phyloP scores from a whole-genome alignment of 1,139 yeast species.

The Yamadazyma triangularis region DNA sequence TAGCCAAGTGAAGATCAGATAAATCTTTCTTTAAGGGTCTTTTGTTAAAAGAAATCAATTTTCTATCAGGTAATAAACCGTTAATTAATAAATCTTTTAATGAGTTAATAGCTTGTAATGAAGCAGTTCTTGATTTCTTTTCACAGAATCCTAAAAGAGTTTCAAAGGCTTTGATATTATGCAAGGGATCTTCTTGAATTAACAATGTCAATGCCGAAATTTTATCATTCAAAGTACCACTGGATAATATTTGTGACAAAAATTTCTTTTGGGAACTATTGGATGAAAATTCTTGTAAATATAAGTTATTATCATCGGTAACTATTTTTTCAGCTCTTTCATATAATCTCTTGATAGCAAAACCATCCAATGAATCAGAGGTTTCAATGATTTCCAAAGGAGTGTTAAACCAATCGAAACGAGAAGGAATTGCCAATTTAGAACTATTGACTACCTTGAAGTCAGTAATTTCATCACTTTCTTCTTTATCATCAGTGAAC shows the following conservation, averaged over 20 bases:
- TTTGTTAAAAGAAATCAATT: conserved; percentile 73
- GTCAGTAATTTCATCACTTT: conserved; percentile 43
- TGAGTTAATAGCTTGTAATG: conserved; percentile 86
- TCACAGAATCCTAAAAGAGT: conserved; percentile 73
- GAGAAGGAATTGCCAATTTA: conserved; percentile 56
- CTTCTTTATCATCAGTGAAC: conserved; percentile 9
- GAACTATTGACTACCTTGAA: conserved; percentile 53
- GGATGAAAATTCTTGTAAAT: conserved; percentile 72
- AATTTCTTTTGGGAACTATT: conserved; percentile 85
- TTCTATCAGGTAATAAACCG: conserved; percentile 83
- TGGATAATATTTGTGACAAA: conserved; percentile 80
- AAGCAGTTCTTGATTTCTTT: conserved; percentile 91
- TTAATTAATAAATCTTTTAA: conserved; percentile 79
- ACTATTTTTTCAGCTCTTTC: conserved; percentile 65
- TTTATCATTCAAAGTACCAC: conserved; percentile 95
- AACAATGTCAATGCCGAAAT: conserved; percentile 89
- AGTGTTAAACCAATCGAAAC: conserved; percentile 71
- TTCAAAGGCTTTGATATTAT: conserved; percentile 80
- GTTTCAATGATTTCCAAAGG: conserved; percentile 34
- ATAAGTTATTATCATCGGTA: conserved; percentile 67
- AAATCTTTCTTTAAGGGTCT: conserved; percentile 57
- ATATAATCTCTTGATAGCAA: conserved; percentile 50
- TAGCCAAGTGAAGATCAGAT: conserved; percentile 52
- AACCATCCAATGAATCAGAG: conserved; percentile 42
- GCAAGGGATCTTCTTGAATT: conserved; percentile 93